Evolutionary conservation across 805 yeast genomes (phyloP).

Genomic region (Candida orba): DNA sequence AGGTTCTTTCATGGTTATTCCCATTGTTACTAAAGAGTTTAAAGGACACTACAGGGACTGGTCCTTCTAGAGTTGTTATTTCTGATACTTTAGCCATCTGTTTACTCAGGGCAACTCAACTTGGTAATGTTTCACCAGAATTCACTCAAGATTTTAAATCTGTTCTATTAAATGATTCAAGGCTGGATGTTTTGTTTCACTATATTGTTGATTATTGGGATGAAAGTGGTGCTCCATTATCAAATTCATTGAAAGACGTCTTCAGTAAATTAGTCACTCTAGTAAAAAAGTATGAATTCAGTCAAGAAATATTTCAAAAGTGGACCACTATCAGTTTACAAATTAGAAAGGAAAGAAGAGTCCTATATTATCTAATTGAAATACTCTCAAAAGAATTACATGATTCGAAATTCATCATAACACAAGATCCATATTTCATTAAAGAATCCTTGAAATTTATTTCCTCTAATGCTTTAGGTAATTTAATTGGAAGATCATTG

Average conservation of each 20-base stretch:
- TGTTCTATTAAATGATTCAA: slow-evolving; percentile 12
- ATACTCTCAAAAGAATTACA: slow-evolving; percentile 39
- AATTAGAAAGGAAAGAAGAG: slow-evolving; percentile 47
- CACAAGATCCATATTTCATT: slow-evolving; percentile 39
- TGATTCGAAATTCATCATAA: slow-evolving; percentile 35
- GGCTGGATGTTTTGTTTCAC: slow-evolving; percentile 32
- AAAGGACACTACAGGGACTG: slow-evolving; percentile 27
- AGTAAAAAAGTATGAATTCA: slow-evolving; percentile 22
- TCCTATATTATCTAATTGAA: slow-evolving; percentile 55
- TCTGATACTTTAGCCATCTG: slow-evolving; percentile 63
- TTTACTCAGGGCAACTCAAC: slow-evolving; percentile 49
- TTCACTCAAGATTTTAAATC: slow-evolving; percentile 6
- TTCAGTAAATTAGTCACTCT: slow-evolving; percentile 45
- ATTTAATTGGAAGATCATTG: slow-evolving; percentile 54
- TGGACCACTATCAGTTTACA: slow-evolving; percentile 43
- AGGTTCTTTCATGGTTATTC: slow-evolving; percentile 16
- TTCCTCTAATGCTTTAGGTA: slow-evolving; percentile 55
- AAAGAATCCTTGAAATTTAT: slow-evolving; percentile 41
- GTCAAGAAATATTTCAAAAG: slow-evolving; percentile 23
- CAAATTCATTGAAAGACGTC: slow-evolving; percentile 60
- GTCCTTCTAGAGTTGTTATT: slow-evolving; percentile 33
- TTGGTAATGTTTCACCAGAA: slow-evolving; percentile 12
- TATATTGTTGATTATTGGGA: slow-evolving; percentile 65
- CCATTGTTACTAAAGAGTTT: slow-evolving; percentile 27
- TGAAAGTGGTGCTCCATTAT: slow-evolving; percentile 62